phyloP scores from a whole-genome alignment of 1,139 yeast species.

The Yamadazyma kanchanaburiensis region DNA sequence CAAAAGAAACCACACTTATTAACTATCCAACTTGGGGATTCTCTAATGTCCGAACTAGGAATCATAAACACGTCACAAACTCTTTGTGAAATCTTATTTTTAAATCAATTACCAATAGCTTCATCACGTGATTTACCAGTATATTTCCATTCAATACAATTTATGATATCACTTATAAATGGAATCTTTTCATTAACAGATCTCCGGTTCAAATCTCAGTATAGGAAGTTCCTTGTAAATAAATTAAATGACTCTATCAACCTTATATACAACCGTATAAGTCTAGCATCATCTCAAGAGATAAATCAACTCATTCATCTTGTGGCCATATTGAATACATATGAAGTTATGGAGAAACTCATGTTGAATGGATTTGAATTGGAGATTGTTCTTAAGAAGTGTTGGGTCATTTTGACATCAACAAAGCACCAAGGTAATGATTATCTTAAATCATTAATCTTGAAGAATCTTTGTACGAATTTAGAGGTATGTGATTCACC shows the following conservation, averaged over 20 bases:
- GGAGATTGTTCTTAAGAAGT: conserved; percentile 30
- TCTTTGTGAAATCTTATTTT: too few species aligned
- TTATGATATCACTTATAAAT: too few species aligned
- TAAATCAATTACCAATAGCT: too few species aligned
- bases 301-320: conserved; percentile 20
- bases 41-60: too few species aligned
- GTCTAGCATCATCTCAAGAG: conserved; percentile 1
- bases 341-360: conserved; percentile 31
- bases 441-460: conserved; percentile 28
- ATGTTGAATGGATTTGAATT: conserved; percentile 24
- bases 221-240: too few species aligned
- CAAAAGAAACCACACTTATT: conserved; percentile 25
- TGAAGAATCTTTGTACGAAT: conserved; percentile 29
- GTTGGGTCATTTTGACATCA: conserved; percentile 29
- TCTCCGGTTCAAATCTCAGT: too few species aligned
- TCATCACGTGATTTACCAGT: too few species aligned
- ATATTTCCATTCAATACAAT: too few species aligned
- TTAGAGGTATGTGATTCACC: conserved; percentile 23
- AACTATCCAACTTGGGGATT: conserved; percentile 14
- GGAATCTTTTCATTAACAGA: too few species aligned
- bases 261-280: too few species aligned
- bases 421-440: conserved; percentile 8
- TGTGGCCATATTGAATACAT: conserved; percentile 35
- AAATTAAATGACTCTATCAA: too few species aligned
- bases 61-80: too few species aligned